Evolutionary conservation across 768 basidiomycete species (phyloP).

Genomic region (Ramaria rubella): DNA sequence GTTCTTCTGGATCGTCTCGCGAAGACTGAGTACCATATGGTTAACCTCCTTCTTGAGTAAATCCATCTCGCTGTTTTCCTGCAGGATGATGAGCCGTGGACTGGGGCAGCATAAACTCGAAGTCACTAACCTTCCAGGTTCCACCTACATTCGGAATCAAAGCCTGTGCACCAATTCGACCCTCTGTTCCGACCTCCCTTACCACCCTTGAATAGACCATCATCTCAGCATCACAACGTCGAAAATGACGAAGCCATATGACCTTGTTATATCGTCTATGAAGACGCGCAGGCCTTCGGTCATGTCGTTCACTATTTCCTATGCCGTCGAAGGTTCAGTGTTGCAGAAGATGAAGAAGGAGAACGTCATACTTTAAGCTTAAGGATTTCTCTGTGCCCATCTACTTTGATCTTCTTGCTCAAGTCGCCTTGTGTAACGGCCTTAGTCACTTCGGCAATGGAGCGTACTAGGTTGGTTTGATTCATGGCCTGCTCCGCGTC

Average conservation of each 20-base stretch:
- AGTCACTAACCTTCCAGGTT: constrained; percentile 80
- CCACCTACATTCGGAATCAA: constrained; percentile 91
- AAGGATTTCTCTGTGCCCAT: constrained; percentile 87
- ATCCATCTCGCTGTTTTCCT: constrained; percentile 98
- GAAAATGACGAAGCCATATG: background rate
- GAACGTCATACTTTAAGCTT: constrained; percentile 44
- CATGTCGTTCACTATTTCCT: constrained; percentile 95
- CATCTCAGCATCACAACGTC: background rate
- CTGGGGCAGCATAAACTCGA: constrained; percentile 61
- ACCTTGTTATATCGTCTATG: constrained; percentile 64
- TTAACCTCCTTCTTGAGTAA: constrained; percentile 98
- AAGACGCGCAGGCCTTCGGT: constrained; percentile 81
- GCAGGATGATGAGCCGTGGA: constrained; percentile 97
- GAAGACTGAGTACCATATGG: constrained; percentile 97
- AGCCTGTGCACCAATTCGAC: constrained; percentile 89
- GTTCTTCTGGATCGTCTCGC: constrained; percentile 97
- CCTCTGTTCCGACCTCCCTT: constrained; percentile 95
- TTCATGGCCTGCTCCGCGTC: constrained; percentile 61
- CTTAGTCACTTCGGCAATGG: constrained; percentile 89
- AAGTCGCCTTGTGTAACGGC: constrained; percentile 92
- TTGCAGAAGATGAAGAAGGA: background rate
- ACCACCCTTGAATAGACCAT: constrained; percentile 64
- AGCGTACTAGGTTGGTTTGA: constrained; percentile 85
- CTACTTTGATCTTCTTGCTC: constrained; percentile 87
- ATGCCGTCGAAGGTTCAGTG: too few relatives aligned